phyloP scores from a whole-genome alignment of 176 grass and related monocot species.

The Zizania latifolia region DNA sequence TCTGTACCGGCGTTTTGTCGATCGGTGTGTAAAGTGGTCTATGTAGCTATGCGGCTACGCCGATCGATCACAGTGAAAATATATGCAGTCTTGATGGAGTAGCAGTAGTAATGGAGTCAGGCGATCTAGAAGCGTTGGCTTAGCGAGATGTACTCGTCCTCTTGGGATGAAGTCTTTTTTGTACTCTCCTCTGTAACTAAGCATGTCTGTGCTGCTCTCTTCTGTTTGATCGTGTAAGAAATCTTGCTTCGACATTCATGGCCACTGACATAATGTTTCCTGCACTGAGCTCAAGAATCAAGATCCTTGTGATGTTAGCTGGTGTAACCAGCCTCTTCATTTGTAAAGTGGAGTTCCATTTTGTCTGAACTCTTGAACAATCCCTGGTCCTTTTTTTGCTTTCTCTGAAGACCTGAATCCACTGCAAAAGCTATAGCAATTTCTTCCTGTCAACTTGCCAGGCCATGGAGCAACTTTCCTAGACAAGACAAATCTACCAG shows the following conservation, averaged over 20 bases:
- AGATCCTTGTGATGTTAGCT: neutral
- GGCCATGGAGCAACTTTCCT: neutral
- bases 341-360: neutral
- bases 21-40: neutral
- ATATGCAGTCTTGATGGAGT: neutral
- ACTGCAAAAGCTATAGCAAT: neutral
- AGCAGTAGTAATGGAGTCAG: neutral
- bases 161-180: constrained; percentile 3
- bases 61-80: neutral
- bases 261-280: neutral
- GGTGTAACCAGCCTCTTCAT: neutral
- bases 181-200: neutral
- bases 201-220: neutral
- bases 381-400: neutral
- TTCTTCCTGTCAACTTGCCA: neutral
- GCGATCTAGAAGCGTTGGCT: neutral
- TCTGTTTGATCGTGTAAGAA: neutral
- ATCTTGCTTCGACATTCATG: neutral
- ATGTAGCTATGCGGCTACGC: neutral
- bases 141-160: neutral
- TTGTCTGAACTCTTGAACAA: neutral
- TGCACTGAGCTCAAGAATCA: neutral
- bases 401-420: neutral
- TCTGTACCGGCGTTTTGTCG: neutral
- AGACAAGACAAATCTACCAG: neutral